Conservation (phyloP, 139 green algal species). For the Chlamydomonas sphaeroides region DNA sequence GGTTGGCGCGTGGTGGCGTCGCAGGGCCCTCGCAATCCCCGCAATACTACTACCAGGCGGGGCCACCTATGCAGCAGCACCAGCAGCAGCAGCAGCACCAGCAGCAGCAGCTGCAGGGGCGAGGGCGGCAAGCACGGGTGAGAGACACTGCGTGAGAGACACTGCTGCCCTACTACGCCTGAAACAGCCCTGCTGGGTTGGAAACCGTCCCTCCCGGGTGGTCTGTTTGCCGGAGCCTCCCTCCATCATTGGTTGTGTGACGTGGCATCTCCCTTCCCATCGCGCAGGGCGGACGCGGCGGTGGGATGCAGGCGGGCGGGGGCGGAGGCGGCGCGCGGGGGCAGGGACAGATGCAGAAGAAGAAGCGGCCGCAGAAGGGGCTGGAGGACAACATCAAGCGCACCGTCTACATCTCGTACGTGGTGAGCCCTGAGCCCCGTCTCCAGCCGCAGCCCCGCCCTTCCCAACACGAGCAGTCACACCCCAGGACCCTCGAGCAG, state of each 20-base stretch:
- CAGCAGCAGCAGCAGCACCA: neutral
- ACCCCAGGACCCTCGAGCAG: no score
- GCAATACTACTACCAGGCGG: conserved; percentile 15
- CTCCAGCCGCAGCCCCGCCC: no score
- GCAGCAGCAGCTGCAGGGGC: neutral
- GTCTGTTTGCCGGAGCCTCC: no score
- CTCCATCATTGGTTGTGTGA: no score
- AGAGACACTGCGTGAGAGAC: no score
- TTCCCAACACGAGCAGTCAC: no score
- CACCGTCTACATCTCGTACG: conserved; percentile 86
- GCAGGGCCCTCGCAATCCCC: neutral
- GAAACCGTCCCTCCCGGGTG: no score
- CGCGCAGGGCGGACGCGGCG: no score
- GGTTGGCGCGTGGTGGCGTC: neutral
- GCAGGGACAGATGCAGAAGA: conserved; percentile 41
- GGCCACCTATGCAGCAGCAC: conserved; percentile 13
- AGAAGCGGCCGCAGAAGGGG: conserved; percentile 55
- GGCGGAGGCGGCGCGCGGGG: neutral
- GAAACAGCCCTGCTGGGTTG: no score
- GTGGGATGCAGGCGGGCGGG: conserved; percentile 13
- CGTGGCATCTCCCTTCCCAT: no score
- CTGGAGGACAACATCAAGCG: conserved; percentile 81
- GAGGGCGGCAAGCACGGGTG: conserved; percentile 9
- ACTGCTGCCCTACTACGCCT: no score
- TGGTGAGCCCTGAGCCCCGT: conserved; percentile 58